A percentile compares a stretch with the other conserved stretches of the same genome.
Evolutionary conservation across 345 rosid genomes (phyloP).

Genomic region (Melaleuca alternifolia): DNA sequence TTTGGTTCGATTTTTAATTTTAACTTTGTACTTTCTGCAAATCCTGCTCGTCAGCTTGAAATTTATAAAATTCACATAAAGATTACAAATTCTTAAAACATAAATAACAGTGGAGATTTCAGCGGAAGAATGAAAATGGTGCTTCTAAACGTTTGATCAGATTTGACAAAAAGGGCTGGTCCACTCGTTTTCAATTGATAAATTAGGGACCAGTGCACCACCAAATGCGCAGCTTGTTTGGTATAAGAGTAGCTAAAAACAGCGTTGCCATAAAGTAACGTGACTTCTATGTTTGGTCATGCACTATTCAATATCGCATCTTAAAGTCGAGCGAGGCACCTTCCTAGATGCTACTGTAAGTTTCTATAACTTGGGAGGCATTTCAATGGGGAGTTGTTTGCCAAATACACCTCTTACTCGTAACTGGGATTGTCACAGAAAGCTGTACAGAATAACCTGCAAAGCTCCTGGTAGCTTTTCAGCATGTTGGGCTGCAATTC

Average conservation of each 20-base stretch:
- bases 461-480: neutral
- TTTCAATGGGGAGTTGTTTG: neutral
- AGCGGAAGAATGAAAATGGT: neutral
- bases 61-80: neutral
- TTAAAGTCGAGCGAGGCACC: too few species aligned
- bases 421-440: neutral
- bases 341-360: neutral
- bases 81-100: too few species aligned
- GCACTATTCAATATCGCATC: neutral
- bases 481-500: neutral
- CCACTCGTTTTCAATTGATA: neutral
- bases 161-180: neutral
- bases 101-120: neutral
- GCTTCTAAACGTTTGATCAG: neutral
- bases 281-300: neutral
- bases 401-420: neutral
- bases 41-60: neutral
- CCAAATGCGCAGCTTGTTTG: neutral
- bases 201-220: neutral
- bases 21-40: too few species aligned
- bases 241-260: neutral
- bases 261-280: neutral
- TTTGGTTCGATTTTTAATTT: too few species aligned
- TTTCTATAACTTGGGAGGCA: neutral
- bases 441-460: neutral